Conservation (phyloP, 192 early-diverging fungal genomes). For the Backusella tarrabulga region DNA sequence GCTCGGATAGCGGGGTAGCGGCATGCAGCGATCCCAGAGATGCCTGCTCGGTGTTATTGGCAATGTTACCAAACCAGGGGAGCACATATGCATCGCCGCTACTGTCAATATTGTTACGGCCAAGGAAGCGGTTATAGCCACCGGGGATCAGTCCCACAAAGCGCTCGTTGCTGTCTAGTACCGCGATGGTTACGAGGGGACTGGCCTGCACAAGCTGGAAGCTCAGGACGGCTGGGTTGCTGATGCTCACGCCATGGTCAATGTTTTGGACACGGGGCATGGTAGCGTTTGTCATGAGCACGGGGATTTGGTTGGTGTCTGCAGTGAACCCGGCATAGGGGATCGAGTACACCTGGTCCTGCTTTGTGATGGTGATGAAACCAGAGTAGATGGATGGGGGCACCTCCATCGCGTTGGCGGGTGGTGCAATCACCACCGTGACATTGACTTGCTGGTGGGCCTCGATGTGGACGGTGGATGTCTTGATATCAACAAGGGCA, state of each 20-base stretch:
- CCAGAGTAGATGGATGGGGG: slow-evolving; percentile 50
- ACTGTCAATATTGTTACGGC: slow-evolving; percentile 14
- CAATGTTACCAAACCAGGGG: slow-evolving; percentile 24
- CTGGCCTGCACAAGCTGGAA: slow-evolving; percentile 19
- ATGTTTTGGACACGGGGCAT: slow-evolving; percentile 11
- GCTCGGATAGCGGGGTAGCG: neutral
- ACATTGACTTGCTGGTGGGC: slow-evolving; percentile 32
- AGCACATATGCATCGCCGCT: slow-evolving; percentile 4
- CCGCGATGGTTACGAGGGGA: slow-evolving; percentile 9
- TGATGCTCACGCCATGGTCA: neutral
- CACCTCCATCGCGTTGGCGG: slow-evolving; percentile 18
- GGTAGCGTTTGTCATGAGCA: slow-evolving; percentile 16
- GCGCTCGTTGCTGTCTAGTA: neutral
- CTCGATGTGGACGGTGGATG: slow-evolving; percentile 24
- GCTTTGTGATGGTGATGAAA: slow-evolving; percentile 34
- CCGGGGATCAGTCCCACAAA: slow-evolving; percentile 14
- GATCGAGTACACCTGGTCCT: neutral
- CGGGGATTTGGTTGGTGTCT: slow-evolving; percentile 4
- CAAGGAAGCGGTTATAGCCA: slow-evolving; percentile 13
- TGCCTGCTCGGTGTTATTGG: slow-evolving; percentile 6
- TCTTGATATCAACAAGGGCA: slow-evolving; percentile 34
- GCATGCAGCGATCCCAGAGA: neutral
- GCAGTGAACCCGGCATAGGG: slow-evolving; percentile 31
- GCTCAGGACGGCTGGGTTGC: neutral
- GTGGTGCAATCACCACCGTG: slow-evolving; percentile 40